Evolutionary conservation across 441 rosid genomes (phyloP).

Genomic region (Arabidopsis hybrid): DNA sequence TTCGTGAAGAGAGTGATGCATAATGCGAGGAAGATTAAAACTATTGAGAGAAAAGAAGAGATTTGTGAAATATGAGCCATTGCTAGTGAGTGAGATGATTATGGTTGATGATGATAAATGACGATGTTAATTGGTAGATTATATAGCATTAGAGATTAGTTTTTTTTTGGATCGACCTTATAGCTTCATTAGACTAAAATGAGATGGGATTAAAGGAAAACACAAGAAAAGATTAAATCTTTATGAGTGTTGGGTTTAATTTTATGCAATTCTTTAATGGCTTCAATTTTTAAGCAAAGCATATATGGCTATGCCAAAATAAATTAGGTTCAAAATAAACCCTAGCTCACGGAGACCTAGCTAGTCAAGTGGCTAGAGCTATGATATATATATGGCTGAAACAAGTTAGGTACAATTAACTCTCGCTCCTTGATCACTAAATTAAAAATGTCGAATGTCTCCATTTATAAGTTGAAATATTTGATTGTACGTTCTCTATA

Average conservation of each 20-base stretch:
- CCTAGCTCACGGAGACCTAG: background rate
- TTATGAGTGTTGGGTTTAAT: conserved; percentile 23
- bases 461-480: background rate
- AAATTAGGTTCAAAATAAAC: conserved; percentile 19
- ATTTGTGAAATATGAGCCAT: conserved; percentile 29
- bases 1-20: conserved; percentile 48
- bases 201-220: conserved; percentile 21
- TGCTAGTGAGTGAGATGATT: conserved; percentile 26
- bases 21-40: conserved; percentile 39
- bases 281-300: background rate
- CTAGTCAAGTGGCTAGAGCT: background rate
- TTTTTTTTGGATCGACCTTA: conserved; percentile 13
- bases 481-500: background rate
- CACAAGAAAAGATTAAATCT: background rate
- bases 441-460: background rate
- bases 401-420: conserved; percentile 2
- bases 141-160: conserved; percentile 21
- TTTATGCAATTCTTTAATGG: conserved; percentile 9
- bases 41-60: conserved; percentile 22
- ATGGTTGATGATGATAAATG: conserved; percentile 28
- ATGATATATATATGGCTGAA: conserved; percentile 15
- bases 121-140: conserved; percentile 10
- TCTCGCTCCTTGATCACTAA: background rate
- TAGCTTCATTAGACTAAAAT: conserved; percentile 14
- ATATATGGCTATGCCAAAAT: background rate